These are phyloP conservation scores for Aspergillus asperescens DNA, from an alignment of 495 filamentous ascomycete genomes.

Conservation along the genomic window DNA sequence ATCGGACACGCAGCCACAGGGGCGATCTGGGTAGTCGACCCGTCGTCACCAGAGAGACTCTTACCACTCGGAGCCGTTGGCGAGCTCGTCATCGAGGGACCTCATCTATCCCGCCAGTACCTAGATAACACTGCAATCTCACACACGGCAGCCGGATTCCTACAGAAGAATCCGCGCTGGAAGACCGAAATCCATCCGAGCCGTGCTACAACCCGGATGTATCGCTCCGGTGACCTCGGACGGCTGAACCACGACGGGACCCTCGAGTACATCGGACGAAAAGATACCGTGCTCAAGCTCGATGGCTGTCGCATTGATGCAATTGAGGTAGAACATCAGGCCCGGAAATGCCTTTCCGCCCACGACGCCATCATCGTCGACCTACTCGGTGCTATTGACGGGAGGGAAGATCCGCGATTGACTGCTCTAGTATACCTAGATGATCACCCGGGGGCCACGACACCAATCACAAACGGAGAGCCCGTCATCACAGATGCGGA, in stretches of 20 bases:
- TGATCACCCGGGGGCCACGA: not conserved
- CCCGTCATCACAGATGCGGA: not conserved
- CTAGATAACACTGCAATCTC: constrained; percentile 31
- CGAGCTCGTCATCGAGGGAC: constrained; percentile 57
- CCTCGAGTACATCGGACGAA: constrained; percentile 69
- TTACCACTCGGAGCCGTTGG: constrained; percentile 51
- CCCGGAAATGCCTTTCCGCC: constrained; percentile 11
- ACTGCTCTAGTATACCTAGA: constrained; percentile 20
- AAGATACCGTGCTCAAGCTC: constrained; percentile 77
- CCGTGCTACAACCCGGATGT: constrained; percentile 29
- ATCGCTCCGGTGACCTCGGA: constrained; percentile 77
- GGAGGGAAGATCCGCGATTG: constrained; percentile 19
- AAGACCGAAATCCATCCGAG: constrained; percentile 13
- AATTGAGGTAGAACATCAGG: constrained; percentile 55
- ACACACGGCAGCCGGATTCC: constrained; percentile 14
- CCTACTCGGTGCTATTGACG: constrained; percentile 22
- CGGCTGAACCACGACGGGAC: constrained; percentile 64
- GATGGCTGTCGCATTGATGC: constrained; percentile 75
- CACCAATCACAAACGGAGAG: not conserved
- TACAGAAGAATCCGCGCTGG: constrained; percentile 14
- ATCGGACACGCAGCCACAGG: constrained; percentile 1
- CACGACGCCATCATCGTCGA: constrained; percentile 24
- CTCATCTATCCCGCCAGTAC: constrained; percentile 49
- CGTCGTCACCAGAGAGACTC: constrained; percentile 42
- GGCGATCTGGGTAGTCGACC: constrained; percentile 19